phyloP scores from a whole-genome alignment of 345 rosid species.

The Ceriops tagal region DNA sequence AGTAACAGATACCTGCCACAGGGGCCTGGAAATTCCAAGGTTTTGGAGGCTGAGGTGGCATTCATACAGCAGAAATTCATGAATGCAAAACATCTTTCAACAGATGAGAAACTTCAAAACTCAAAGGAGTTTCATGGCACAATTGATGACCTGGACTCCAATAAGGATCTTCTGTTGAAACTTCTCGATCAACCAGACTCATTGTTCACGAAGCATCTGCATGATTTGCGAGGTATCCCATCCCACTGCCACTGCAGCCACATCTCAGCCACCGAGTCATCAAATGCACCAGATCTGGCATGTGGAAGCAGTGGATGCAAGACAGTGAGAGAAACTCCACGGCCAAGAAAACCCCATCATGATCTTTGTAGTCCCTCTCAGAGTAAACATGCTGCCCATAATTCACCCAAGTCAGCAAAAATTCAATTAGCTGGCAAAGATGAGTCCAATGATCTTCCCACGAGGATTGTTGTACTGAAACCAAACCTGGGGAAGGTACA shows the following conservation, averaged over 20 bases:
- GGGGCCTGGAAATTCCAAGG: constrained; percentile 34
- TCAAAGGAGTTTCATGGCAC: constrained; percentile 78
- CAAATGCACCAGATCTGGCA: constrained; percentile 26
- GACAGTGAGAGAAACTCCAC: constrained; percentile 35
- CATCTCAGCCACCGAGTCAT: constrained; percentile 36
- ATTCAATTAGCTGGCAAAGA: constrained; percentile 40
- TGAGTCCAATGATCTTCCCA: constrained; percentile 40
- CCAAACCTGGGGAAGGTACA: constrained; percentile 67
- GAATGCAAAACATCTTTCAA: constrained; percentile 74
- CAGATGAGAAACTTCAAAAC: constrained; percentile 63
- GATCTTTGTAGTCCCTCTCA: constrained; percentile 29
- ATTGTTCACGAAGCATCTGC: constrained; percentile 72
- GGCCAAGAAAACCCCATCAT: constrained; percentile 25
- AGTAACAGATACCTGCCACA: constrained; percentile 30
- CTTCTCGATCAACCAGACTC: constrained; percentile 90
- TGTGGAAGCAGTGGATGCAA: constrained; percentile 32
- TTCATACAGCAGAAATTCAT: constrained; percentile 69
- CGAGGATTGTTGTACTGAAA: constrained; percentile 88
- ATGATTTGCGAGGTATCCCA: constrained; percentile 52
- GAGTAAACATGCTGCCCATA: constrained; percentile 32
- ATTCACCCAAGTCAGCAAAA: constrained; percentile 32
- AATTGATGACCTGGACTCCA: constrained; percentile 77
- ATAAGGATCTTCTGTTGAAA: constrained; percentile 72
- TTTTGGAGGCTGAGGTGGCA: constrained; percentile 62
- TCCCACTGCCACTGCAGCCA: constrained; percentile 44